These are phyloP conservation scores for Aspergillus fumigatiaffinis DNA, from an alignment of 2,329 filamentous ascomycete genomes.

Conservation along the genomic window DNA sequence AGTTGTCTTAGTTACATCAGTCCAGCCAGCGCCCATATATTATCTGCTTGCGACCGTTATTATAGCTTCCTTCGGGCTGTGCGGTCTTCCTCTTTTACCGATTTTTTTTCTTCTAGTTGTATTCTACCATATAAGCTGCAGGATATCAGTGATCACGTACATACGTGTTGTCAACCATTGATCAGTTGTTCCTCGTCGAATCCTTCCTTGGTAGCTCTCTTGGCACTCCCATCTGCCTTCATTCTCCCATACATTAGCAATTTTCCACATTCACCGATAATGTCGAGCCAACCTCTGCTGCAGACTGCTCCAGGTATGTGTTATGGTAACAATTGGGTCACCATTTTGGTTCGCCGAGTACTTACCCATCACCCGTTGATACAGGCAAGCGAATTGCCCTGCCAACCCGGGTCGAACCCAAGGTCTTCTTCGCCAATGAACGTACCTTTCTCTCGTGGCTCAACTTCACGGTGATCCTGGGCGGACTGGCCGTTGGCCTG, in stretches of 20 bases:
- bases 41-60: not conserved
- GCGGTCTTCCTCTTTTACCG: not conserved
- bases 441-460: conserved; percentile 99
- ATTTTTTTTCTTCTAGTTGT: not conserved
- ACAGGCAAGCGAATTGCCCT: conserved; percentile 97
- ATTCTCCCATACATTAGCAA: not conserved
- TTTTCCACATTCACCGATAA: conserved; percentile 40
- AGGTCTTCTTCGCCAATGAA: conserved; percentile 99
- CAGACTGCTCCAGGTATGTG: conserved; percentile 81
- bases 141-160: not conserved
- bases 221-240: not conserved
- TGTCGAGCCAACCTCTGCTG: conserved; percentile 96
- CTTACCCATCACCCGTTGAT: conserved; percentile 5
- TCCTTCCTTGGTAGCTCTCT: not conserved
- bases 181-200: not conserved
- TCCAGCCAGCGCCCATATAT: not conserved
- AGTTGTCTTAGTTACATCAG: not conserved
- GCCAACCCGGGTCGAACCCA: conserved; percentile 95
- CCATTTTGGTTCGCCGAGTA: not conserved
- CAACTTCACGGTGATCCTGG: conserved; percentile 98
- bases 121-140: not conserved
- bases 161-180: not conserved
- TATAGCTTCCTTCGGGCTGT: not conserved
- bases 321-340: not conserved
- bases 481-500: conserved; percentile 91